phyloP scores from a whole-genome alignment of 331 rosid species.

The Ulmus americana region DNA sequence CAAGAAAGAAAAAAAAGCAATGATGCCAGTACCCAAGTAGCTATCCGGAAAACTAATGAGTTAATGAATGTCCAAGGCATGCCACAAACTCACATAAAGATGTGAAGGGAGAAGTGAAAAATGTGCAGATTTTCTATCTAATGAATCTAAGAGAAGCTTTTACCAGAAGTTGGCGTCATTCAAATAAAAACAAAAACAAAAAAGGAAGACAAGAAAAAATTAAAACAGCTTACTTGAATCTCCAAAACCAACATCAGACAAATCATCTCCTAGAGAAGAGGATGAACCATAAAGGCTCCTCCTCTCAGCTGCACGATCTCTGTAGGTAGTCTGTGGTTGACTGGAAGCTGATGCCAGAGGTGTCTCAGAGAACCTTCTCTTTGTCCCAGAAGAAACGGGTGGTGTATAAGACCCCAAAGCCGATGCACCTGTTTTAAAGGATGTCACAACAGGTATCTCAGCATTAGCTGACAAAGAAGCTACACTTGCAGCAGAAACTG shows the following conservation, averaged over 20 bases:
- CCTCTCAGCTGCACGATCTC: slow-evolving; percentile 99
- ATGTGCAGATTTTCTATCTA: neutral
- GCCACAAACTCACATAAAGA: neutral
- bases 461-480: slow-evolving; percentile 33
- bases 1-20: slow-evolving; percentile 30
- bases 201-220: slow-evolving; percentile 10
- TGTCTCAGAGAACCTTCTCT: slow-evolving; percentile 88
- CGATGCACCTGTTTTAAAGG: slow-evolving; percentile 80
- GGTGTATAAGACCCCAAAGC: slow-evolving; percentile 70
- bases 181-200: neutral
- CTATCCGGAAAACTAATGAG: slow-evolving; percentile 8
- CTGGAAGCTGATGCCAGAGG: slow-evolving; percentile 54
- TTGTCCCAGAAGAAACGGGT: slow-evolving; percentile 51
- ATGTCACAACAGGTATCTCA: slow-evolving; percentile 44
- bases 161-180: slow-evolving; percentile 15
- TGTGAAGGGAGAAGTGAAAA: neutral
- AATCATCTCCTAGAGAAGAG: slow-evolving; percentile 50
- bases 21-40: slow-evolving; percentile 12
- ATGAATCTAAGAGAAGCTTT: neutral
- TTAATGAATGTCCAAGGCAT: neutral
- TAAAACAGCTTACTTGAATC: slow-evolving; percentile 73
- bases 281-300: slow-evolving; percentile 89
- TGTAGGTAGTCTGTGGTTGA: slow-evolving; percentile 57
- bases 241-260: slow-evolving; percentile 49
- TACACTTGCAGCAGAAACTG: slow-evolving; percentile 34